A percentile compares a stretch with the other conserved stretches of the same genome.
Evolutionary conservation across 805 yeast species (phyloP).

Genomic region (Sugiyamaella qingdaonensis): DNA sequence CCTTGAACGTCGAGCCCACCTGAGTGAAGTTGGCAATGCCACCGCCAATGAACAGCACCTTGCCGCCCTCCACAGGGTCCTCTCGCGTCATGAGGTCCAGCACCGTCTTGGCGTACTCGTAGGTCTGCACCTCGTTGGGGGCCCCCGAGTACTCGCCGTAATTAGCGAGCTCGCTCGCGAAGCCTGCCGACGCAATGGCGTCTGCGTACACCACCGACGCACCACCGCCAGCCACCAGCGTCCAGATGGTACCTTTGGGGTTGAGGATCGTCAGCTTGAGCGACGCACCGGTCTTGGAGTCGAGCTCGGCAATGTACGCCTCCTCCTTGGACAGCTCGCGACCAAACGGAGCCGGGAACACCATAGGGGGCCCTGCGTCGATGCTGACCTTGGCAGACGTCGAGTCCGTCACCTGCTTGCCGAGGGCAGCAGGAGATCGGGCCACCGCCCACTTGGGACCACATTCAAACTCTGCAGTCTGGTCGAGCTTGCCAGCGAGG

Average conservation of each 20-base stretch:
- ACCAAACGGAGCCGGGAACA: constrained; percentile 47
- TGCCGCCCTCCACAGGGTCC: constrained; percentile 37
- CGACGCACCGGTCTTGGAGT: constrained; percentile 46
- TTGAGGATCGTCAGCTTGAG: constrained; percentile 42
- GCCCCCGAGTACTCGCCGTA: constrained; percentile 49
- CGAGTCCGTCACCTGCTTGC: constrained; percentile 27
- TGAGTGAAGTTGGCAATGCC: constrained; percentile 47
- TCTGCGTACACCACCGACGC: constrained; percentile 47
- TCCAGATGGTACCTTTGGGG: constrained; percentile 44
- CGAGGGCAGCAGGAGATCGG: constrained; percentile 40
- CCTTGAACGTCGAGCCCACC: constrained; percentile 46
- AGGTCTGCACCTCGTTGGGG: constrained; percentile 45
- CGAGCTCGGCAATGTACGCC: constrained; percentile 45
- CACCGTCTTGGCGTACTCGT: constrained; percentile 46
- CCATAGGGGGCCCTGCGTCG: constrained; percentile 47
- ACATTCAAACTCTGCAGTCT: constrained; percentile 47
- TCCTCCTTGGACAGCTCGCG: constrained; percentile 43
- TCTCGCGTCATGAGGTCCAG: constrained; percentile 44
- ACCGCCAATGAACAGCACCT: constrained; percentile 44
- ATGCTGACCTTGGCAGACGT: constrained; percentile 27
- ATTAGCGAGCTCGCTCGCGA: constrained; percentile 42
- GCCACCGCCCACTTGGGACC: constrained; percentile 49
- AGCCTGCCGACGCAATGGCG: constrained; percentile 46
- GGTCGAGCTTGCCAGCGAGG: constrained; percentile 45
- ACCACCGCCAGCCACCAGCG: constrained; percentile 47